These are phyloP conservation scores for Tolypocladium paradoxum DNA, from an alignment of 2,329 filamentous ascomycete species.

Conservation along the genomic window DNA sequence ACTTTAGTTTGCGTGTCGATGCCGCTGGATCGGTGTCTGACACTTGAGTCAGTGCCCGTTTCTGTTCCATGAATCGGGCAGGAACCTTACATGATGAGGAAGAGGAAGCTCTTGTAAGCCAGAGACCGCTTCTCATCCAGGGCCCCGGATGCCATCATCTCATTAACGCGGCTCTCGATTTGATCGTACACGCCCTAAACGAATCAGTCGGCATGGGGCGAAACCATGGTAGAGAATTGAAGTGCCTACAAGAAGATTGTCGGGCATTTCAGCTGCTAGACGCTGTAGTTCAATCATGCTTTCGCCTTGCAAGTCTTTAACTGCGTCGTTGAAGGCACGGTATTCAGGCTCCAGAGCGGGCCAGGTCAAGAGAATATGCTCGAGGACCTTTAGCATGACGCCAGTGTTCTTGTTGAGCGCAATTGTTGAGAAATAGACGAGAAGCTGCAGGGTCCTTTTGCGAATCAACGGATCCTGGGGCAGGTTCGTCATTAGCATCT, in stretches of 20 bases:
- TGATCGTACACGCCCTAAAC: constrained; percentile 70
- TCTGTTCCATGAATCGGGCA: background rate
- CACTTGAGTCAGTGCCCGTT: constrained; percentile 4
- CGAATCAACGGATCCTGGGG: constrained; percentile 66
- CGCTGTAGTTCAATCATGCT: constrained; percentile 82
- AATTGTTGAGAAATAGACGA: constrained; percentile 75
- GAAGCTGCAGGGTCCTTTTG: constrained; percentile 69
- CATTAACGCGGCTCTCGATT: constrained; percentile 71
- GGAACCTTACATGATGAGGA: constrained; percentile 67
- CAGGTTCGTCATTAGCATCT: background rate
- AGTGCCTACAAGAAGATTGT: constrained; percentile 62
- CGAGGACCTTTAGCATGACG: constrained; percentile 82
- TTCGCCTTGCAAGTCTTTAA: constrained; percentile 78
- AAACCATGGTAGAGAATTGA: background rate
- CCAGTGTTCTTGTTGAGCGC: constrained; percentile 65
- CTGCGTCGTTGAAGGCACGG: constrained; percentile 70
- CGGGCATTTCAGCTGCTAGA: constrained; percentile 80
- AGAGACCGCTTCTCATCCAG: constrained; percentile 76
- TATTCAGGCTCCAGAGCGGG: constrained; percentile 62
- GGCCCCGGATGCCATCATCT: constrained; percentile 61
- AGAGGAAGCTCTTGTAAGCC: constrained; percentile 80
- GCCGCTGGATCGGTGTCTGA: constrained; percentile 66
- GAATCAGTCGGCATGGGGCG: constrained; percentile 8
- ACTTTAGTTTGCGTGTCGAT: constrained; percentile 63
- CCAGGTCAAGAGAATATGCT: constrained; percentile 80